Evolutionary conservation across 345 rosid species (phyloP).

Genomic region (Triadica sebifera): DNA sequence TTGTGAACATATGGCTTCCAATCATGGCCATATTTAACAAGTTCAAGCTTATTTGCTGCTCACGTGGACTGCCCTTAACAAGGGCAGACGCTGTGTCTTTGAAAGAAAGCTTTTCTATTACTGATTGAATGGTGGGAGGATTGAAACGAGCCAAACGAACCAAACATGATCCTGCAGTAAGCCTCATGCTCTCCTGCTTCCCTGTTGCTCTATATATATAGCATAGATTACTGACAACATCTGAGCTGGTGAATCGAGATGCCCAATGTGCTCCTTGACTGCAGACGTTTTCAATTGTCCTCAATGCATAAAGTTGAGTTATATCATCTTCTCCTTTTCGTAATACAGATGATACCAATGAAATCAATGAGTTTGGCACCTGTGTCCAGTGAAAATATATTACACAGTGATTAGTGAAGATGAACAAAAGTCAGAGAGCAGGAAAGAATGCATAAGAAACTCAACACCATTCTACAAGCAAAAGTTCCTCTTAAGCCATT

Average conservation of each 20-base stretch:
- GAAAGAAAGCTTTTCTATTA: slow-evolving; percentile 71
- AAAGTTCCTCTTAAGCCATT: not conserved
- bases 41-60: slow-evolving; percentile 91
- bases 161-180: slow-evolving; percentile 95
- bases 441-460: slow-evolving; percentile 9
- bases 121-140: slow-evolving; percentile 68
- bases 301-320: slow-evolving; percentile 91
- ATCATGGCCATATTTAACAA: slow-evolving; percentile 82
- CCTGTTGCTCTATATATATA: slow-evolving; percentile 83
- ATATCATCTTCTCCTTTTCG: slow-evolving; percentile 96
- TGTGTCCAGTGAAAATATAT: slow-evolving; percentile 31
- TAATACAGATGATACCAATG: slow-evolving; percentile 79
- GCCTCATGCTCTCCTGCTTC: slow-evolving; percentile 93
- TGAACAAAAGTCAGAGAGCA: not conserved
- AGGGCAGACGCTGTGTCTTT: slow-evolving; percentile 80
- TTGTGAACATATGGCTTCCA: slow-evolving; percentile 68
- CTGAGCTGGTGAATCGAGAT: slow-evolving; percentile 86
- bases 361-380: slow-evolving; percentile 94
- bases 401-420: not conserved
- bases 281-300: slow-evolving; percentile 92
- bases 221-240: slow-evolving; percentile 78
- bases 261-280: slow-evolving; percentile 93
- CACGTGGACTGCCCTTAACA: slow-evolving; percentile 77
- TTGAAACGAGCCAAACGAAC: slow-evolving; percentile 90
- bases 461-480: slow-evolving; percentile 4